Evolutionary conservation across 192 early-diverging fungal species (phyloP).

Genomic region (Coemansia sp.): DNA sequence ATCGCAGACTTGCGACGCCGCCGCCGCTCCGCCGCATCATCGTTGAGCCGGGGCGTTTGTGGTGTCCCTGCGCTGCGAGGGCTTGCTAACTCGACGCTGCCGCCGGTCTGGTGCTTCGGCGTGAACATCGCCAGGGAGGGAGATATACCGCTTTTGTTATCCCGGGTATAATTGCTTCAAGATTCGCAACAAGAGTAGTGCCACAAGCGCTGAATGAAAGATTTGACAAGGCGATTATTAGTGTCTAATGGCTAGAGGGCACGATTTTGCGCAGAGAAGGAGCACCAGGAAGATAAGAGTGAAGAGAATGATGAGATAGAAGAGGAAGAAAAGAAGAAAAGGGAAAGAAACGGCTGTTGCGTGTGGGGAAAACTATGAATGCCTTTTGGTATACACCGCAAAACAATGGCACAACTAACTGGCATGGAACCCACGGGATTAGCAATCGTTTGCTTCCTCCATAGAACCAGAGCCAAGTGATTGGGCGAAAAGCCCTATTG

Average conservation of each 20-base stretch:
- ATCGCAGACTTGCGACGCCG: slow-evolving; percentile 56
- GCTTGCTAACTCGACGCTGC: slow-evolving; percentile 22
- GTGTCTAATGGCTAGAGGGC: too few species aligned
- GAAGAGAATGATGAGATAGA: background rate
- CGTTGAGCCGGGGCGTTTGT: slow-evolving; percentile 48
- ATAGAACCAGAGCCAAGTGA: background rate
- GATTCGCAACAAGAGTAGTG: background rate
- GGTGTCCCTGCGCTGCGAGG: slow-evolving; percentile 43
- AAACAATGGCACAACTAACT: background rate
- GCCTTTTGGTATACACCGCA: too few species aligned
- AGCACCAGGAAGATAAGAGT: too few species aligned
- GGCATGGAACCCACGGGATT: background rate
- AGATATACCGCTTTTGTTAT: background rate
- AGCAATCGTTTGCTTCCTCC: background rate
- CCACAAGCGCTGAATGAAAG: background rate
- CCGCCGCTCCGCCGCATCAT: slow-evolving; percentile 56
- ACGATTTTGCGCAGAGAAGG: too few species aligned
- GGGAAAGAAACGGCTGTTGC: background rate
- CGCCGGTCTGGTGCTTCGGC: slow-evolving; percentile 25
- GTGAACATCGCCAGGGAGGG: slow-evolving; percentile 23
- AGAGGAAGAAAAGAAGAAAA: background rate
- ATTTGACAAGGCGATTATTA: background rate
- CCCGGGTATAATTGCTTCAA: background rate
- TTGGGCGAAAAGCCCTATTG: background rate
- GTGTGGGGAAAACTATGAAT: background rate